Base-by-base conservation (phyloP, 306 rosid species). In the Fagus crenata region DNA sequence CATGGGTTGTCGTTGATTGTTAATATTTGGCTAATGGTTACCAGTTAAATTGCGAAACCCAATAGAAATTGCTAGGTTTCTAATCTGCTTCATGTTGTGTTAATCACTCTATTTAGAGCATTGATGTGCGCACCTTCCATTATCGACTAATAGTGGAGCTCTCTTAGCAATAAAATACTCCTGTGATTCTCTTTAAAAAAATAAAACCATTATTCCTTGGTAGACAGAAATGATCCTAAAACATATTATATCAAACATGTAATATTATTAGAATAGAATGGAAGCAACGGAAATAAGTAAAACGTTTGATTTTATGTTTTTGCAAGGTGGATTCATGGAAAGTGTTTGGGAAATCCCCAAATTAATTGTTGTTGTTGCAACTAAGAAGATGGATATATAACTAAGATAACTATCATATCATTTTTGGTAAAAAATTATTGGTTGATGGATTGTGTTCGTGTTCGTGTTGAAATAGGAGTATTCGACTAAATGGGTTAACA, bases 21-120 rank as follows among this genome's bases (percentile, higher is more conserved):
- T 72, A 67, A 43, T 68, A 18, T 70, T 83, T 12, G 80, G 42
- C 32, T 70, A 77, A 53, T 87, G 85, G 74, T 35, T 51, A 77
- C 88, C 84, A 84, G 87, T 82, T 85, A 69, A 81, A 79, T 79
- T 85, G 86, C 76, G 65, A 79, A 81, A 80, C 81, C 87, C 84
- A 72, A 82, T 73, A 60, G 65, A 68, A 32, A 53, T 39, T 73
- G 67, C 74, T 80, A 73, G 83, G 85, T 75, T 84, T 80, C 86
- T 75, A 77, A 74, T 77, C 80, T 84, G 68, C 79, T 84, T 84
- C 60, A 3, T 46, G 15, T 78, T 42, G 12, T 53, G 60, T 80
- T 79, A 4, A 82, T 78, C 76, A 76, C 81, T 67, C 80, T 43
- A 56, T 65, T 78, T 77, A 36, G 11, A 43, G 84, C 80, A 61